Conservation (phyloP, 306 rosid species). For the Acacia crassicarpa region DNA sequence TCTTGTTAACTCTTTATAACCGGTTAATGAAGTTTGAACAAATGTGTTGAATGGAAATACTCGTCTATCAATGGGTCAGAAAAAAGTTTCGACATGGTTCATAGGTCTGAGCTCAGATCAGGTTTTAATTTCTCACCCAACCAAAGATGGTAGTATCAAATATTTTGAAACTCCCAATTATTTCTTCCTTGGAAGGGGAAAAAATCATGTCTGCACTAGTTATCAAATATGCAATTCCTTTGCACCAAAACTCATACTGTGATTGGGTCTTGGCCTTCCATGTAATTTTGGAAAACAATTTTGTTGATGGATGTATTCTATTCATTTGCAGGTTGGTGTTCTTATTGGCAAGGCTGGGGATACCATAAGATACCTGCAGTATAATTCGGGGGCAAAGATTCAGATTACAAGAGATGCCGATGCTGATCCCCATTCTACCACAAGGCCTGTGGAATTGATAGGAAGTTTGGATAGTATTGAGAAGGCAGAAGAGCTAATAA, state of each 20-base stretch:
- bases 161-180: neutral
- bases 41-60: neutral
- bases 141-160: neutral
- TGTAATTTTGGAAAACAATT: neutral
- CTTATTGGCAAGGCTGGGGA: conserved; percentile 99
- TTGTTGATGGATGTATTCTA: conserved; percentile 12
- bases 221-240: neutral
- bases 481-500: conserved; percentile 89
- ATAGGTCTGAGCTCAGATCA: neutral
- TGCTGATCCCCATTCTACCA: conserved; percentile 60
- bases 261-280: neutral
- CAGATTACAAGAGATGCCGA: conserved; percentile 93
- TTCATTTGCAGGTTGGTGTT: conserved; percentile 83
- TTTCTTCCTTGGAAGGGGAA: neutral
- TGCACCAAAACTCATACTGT: neutral
- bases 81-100: neutral
- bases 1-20: neutral
- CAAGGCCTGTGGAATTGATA: conserved; percentile 83
- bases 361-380: conserved; percentile 83
- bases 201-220: neutral
- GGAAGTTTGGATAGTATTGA: conserved; percentile 79
- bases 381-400: conserved; percentile 92
- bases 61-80: neutral
- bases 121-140: neutral
- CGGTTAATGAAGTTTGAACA: neutral